Evolutionary conservation across 768 basidiomycete species (phyloP), one percentile per base, ranked within the genome.

Genomic region (Melanogaster broomeanus): DNA sequence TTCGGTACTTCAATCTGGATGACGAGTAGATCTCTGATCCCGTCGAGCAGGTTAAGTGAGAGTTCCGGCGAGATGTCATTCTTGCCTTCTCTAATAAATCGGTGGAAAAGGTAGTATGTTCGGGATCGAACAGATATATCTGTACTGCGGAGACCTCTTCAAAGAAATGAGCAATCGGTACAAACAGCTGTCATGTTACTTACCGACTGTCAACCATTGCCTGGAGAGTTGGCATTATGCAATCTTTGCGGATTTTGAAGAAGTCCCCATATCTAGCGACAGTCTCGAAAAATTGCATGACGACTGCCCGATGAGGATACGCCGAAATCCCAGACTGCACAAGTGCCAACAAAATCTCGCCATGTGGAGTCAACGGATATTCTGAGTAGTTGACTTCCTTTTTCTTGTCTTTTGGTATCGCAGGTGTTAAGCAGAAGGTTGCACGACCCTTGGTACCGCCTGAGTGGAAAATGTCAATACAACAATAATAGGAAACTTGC

Each of bases 201-300:
- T 65, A 94, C 94, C 91, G 79, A 52, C 69, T 51, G 61, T 89
- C 92, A 24, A 98, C 79, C 80, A 99, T 90, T 11, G 90, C 90
- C 60, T 93, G 88, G 28, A 99, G 74, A 2, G 91, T 82, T 2
- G 92, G 90, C 59, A 91, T 76, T 46, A 98, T 90, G 60, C 86
- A 91, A 50, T 92, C 89, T 60, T 87, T 90, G 56, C 93, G 85
- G 21, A 94, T 85, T 69, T 90, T 93, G 84, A 98, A 98, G 68
- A 99, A 98, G 61, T 98, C 97, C 31, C 84, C 82, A 65, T 98
- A 99, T 42, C 97, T 83, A n/a, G 90, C 82, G 11, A 81, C 81
- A 5, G 90, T 89, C 71, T 99, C 97, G 57, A 98, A 98, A 69
- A 91, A 94, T 63, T 96, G 93, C 69, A 95, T 77, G 8, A 82